These are phyloP conservation scores for Tricholoma saponaceum DNA, from an alignment of 768 basidiomycete genomes.

Conservation along the genomic window DNA sequence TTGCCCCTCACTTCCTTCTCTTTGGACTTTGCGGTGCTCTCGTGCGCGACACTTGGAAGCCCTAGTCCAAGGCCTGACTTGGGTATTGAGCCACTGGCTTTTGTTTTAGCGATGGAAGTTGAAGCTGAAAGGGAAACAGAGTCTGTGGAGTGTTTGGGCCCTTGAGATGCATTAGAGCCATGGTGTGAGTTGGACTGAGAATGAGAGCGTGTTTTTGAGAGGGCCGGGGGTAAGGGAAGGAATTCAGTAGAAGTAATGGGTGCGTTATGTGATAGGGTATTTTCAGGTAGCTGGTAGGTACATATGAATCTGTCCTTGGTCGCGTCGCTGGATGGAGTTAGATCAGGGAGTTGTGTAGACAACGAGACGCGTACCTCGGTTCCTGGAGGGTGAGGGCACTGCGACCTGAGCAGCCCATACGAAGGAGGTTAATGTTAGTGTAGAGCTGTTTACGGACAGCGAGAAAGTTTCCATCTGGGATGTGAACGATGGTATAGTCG, in stretches of 20 bases:
- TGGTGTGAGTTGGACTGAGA: slow-evolving; percentile 17
- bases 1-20: slow-evolving; percentile 7
- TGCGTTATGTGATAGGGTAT: slow-evolving; percentile 18
- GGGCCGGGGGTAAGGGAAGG: slow-evolving; percentile 11
- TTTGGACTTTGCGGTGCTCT: slow-evolving; percentile 5
- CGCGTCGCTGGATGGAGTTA: slow-evolving; percentile 47
- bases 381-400: slow-evolving; percentile 73
- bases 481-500: slow-evolving; percentile 79
- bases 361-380: slow-evolving; percentile 46
- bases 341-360: slow-evolving; percentile 1
- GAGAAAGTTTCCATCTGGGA: slow-evolving; percentile 68
- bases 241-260: slow-evolving; percentile 19
- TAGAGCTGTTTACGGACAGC: slow-evolving; percentile 64
- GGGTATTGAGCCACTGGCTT: neutral
- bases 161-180: slow-evolving; percentile 17
- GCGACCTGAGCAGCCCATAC: slow-evolving; percentile 83
- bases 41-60: slow-evolving; percentile 10
- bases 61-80: slow-evolving; percentile 14
- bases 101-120: slow-evolving; percentile 10
- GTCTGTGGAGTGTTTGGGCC: slow-evolving; percentile 13
- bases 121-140: slow-evolving; percentile 9
- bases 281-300: slow-evolving; percentile 58
- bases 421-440: slow-evolving; percentile 76
- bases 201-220: slow-evolving; percentile 15
- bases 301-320: slow-evolving; percentile 79